Evolutionary conservation across 495 filamentous ascomycete genomes (phyloP), one percentile per base, ranked within the genome.

Genomic region (Podospora pseudocomata): DNA sequence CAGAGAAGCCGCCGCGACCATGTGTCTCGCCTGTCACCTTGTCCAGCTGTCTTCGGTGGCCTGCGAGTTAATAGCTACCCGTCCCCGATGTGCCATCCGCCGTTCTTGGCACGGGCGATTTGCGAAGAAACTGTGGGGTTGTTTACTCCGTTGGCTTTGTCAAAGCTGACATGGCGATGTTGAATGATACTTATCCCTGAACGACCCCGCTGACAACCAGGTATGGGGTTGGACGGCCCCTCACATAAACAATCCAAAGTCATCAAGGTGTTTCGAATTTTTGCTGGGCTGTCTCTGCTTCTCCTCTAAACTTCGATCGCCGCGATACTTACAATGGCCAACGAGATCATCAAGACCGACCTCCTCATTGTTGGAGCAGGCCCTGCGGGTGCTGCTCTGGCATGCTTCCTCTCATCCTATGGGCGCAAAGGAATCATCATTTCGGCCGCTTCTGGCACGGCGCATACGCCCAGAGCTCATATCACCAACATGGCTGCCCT

Each of bases 311-410:
- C 60, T 27, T 32, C 13, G 3, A 26, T 58, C n/a, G 23, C 23
- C 34, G 53, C 11, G 11, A 63, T 4, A 63, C 19, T 18, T 32
- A 63, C 61, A 63, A 73, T 70, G 28, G 65, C 67, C 20, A 55
- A 66, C 26, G 65, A 68, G 3, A 69, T 74, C 34, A 74, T 88
- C 34, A 72, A 83, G 44, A 84, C 81, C 13, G 79, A 84, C 67
- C 76, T 82, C 39, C 72, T 88, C n/a, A 83, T 88, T 23, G 76
- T 86, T 5, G 86, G 86, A 20, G 78, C 84, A 44, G 86, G 85
- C 0, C 86, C 86, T 15, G 85, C 86, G 5, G 85, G 86, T 1
- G 85, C 84, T 20, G 70, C 80, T 0, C 70, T 88, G 20, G 85
- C 85, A 23, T 84, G 83, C 67, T 87, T 88, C 65, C 81, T 88